Evolutionary conservation across 345 rosid species (phyloP).

Genomic region (Salix koriyanagi): DNA sequence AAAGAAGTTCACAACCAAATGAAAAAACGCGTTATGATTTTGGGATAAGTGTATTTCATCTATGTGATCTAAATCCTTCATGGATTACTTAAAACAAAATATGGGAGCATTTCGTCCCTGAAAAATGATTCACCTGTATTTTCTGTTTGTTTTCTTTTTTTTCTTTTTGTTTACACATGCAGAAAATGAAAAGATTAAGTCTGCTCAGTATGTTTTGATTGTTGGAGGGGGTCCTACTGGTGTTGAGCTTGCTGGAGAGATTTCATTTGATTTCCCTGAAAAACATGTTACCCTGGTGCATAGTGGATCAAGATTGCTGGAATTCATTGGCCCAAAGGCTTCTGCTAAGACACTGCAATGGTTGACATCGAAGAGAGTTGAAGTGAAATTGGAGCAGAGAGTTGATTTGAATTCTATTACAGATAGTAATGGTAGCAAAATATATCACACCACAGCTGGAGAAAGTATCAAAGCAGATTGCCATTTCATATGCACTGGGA

Average conservation of each 20-base stretch:
- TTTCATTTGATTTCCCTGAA: conserved; percentile 70
- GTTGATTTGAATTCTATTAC: conserved; percentile 52
- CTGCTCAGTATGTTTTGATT: conserved; percentile 67
- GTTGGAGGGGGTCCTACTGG: conserved; percentile 96
- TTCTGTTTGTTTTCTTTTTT: not conserved
- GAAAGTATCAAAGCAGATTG: conserved; percentile 67
- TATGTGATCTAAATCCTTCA: not conserved
- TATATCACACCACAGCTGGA: conserved; percentile 54
- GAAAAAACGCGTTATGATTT: not conserved
- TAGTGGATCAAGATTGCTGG: conserved; percentile 71
- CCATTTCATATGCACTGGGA: conserved; percentile 66
- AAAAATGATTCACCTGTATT: not conserved
- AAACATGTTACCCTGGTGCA: conserved; percentile 79
- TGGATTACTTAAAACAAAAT: not conserved
- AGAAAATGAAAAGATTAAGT: conserved; percentile 70
- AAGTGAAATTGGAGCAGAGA: conserved; percentile 59
- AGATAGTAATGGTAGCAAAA: conserved; percentile 30
- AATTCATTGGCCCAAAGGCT: conserved; percentile 71
- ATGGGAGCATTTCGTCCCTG: not conserved
- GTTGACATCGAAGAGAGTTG: conserved; percentile 64
- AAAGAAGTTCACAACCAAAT: not conserved
- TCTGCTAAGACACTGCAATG: conserved; percentile 59
- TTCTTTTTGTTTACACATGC: conserved; percentile 14
- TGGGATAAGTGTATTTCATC: not conserved
- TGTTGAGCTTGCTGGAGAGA: conserved; percentile 90